These are phyloP conservation scores for Ascoidea asiatica DNA, from an alignment of 805 yeast species.

Conservation along the genomic window DNA sequence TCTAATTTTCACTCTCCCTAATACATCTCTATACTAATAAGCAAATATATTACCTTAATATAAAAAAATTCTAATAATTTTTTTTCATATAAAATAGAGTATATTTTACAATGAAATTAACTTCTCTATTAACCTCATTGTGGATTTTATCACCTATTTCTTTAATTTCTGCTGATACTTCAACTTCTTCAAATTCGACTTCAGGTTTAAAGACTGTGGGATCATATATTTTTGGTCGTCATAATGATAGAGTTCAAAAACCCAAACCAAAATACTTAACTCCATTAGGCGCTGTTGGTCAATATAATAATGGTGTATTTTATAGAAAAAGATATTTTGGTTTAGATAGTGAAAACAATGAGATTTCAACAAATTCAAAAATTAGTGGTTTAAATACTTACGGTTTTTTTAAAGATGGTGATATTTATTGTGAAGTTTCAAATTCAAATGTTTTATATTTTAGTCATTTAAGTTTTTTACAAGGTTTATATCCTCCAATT, in stretches of 20 bases:
- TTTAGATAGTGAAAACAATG: constrained; percentile 14
- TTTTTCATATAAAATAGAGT: too few species aligned
- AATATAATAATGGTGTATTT: constrained; percentile 24
- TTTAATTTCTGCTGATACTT: constrained; percentile 14
- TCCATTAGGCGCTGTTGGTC: constrained; percentile 27
- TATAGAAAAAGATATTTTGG: constrained; percentile 31
- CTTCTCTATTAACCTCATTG: not conserved
- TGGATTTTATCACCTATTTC: constrained; percentile 2
- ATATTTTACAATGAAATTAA: too few species aligned
- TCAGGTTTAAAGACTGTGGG: constrained; percentile 23
- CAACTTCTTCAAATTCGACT: too few species aligned
- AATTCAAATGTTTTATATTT: constrained; percentile 22
- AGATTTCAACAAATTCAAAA: constrained; percentile 15
- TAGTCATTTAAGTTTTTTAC: constrained; percentile 30
- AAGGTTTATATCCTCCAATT: constrained; percentile 34
- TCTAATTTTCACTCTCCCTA: too few species aligned
- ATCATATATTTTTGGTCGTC: constrained; percentile 32
- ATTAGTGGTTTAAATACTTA: constrained; percentile 20
- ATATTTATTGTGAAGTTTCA: constrained; percentile 23
- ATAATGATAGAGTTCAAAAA: constrained; percentile 33
- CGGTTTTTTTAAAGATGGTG: constrained; percentile 22
- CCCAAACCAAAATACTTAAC: constrained; percentile 30
- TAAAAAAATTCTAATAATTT: too few species aligned
- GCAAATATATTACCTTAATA: too few species aligned
- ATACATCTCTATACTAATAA: too few species aligned